Percentiles rank a stretch among this genome's conserved stretches.
phyloP scores from a whole-genome alignment of 352 stramenopile species.

The Phytophthora constricta region DNA sequence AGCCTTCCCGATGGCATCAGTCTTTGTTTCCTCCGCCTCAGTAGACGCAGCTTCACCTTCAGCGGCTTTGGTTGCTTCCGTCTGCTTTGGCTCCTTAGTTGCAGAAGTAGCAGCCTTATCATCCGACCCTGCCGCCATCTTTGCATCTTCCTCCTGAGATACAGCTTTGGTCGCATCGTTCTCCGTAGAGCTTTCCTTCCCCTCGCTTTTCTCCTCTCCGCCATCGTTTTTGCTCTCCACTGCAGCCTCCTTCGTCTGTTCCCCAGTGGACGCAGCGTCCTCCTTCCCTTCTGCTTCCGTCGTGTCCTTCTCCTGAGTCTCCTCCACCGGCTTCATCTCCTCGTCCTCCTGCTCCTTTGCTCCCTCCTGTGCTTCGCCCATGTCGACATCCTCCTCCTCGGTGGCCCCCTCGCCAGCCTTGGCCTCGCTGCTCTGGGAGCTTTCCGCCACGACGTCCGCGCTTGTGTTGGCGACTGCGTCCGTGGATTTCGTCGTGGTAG shows the following conservation, averaged over 20 bases:
- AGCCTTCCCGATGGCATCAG: neutral
- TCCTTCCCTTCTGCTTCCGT: conserved; percentile 7
- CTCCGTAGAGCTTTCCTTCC: too few species aligned
- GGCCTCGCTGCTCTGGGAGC: conserved; percentile 11
- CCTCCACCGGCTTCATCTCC: conserved; percentile 4
- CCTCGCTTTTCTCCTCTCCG: too few species aligned
- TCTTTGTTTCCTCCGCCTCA: neutral
- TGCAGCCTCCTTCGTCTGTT: conserved; percentile 2
- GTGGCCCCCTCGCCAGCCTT: neutral
- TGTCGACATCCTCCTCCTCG: neutral
- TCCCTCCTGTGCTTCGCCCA: neutral
- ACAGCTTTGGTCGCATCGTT: neutral
- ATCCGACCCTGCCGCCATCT: neutral
- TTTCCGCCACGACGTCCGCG: conserved; percentile 15
- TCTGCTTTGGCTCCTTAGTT: neutral
- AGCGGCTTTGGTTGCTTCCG: neutral
- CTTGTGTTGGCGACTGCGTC: conserved; percentile 25
- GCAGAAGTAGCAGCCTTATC: neutral
- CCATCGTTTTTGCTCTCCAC: too few species aligned
- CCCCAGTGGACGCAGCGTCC: conserved; percentile 1
- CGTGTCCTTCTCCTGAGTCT: conserved; percentile 7
- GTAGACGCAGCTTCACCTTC: neutral
- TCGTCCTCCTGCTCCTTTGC: conserved; percentile 13
- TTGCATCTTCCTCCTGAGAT: neutral
- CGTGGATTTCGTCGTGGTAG: neutral